Percentiles rank a stretch among this genome's conserved stretches.
Evolutionary conservation across 768 basidiomycete species (phyloP).

Genomic region (Gelatoporia subvermispora): DNA sequence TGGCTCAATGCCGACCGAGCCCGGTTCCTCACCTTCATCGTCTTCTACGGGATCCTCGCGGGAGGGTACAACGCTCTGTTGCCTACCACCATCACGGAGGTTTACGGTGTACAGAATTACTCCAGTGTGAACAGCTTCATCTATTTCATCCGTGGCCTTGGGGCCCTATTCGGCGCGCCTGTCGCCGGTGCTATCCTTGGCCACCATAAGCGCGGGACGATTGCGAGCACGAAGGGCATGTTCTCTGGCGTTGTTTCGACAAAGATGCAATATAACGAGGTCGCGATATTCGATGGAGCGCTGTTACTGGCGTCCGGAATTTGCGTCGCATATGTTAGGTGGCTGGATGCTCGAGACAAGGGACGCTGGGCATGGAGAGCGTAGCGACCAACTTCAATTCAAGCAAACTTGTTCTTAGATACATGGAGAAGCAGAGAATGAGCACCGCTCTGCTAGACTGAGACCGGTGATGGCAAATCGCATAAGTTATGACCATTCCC

Average conservation of each 20-base stretch:
- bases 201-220: slow-evolving; percentile 19
- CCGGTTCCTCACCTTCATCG: slow-evolving; percentile 36
- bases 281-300: slow-evolving; percentile 34
- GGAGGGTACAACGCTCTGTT: slow-evolving; percentile 42
- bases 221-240: not conserved
- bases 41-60: slow-evolving; percentile 38
- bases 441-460: too few species aligned
- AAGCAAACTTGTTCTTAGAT: not conserved
- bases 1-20: slow-evolving; percentile 35
- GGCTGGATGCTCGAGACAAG: slow-evolving; percentile 37
- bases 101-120: slow-evolving; percentile 40
- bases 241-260: slow-evolving; percentile 8
- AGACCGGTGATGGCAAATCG: not conserved
- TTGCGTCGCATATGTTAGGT: slow-evolving; percentile 38
- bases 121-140: slow-evolving; percentile 36
- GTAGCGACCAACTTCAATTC: slow-evolving; percentile 14
- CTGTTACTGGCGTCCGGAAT: slow-evolving; percentile 32
- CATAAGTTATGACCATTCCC: not conserved
- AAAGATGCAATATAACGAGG: slow-evolving; percentile 30
- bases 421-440: not conserved
- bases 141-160: slow-evolving; percentile 39
- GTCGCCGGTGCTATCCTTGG: slow-evolving; percentile 38
- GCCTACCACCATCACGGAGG: slow-evolving; percentile 39
- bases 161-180: slow-evolving; percentile 37
- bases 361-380: slow-evolving; percentile 38